Evolutionary conservation across 495 filamentous ascomycete genomes (phyloP).

Genomic region (Podospora pseudoanserina): DNA sequence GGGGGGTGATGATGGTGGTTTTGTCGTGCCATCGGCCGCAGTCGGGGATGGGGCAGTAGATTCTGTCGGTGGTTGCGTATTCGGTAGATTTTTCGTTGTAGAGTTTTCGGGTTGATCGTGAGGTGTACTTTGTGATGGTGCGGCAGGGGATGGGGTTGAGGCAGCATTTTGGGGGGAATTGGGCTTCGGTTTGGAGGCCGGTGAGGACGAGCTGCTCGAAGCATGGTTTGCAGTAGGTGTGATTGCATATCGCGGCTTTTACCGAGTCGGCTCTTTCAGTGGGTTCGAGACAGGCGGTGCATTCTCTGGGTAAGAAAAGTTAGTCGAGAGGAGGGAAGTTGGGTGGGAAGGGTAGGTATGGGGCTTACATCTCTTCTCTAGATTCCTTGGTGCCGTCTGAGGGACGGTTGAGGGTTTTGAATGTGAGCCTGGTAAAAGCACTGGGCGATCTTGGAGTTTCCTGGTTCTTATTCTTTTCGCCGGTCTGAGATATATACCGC

Average conservation of each 20-base stretch:
- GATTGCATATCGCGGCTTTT: conserved; percentile 29
- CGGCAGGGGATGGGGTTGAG: conserved; percentile 35
- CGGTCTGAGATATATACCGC: background rate
- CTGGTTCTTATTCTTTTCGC: background rate
- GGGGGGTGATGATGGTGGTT: background rate
- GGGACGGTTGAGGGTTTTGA: background rate
- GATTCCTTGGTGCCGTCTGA: background rate
- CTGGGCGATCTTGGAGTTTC: background rate
- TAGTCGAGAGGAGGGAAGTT: background rate
- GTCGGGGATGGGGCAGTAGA: conserved; percentile 37
- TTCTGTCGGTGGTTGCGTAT: conserved; percentile 32
- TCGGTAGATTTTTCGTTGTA: conserved; percentile 35
- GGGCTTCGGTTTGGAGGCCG: conserved; percentile 36
- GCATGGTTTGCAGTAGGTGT: conserved; percentile 41
- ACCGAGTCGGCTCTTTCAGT: background rate
- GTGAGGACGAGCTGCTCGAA: conserved; percentile 40
- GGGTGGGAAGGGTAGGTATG: background rate
- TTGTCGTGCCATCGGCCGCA: conserved; percentile 32
- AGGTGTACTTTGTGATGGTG: conserved; percentile 31
- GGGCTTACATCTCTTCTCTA: background rate
- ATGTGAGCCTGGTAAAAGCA: background rate
- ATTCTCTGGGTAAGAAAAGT: conserved; percentile 16
- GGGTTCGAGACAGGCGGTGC: conserved; percentile 41
- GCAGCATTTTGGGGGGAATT: conserved; percentile 48
- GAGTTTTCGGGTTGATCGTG: conserved; percentile 16